phyloP scores from a whole-genome alignment of 148 eudicot species.

The Drosera capensis region DNA sequence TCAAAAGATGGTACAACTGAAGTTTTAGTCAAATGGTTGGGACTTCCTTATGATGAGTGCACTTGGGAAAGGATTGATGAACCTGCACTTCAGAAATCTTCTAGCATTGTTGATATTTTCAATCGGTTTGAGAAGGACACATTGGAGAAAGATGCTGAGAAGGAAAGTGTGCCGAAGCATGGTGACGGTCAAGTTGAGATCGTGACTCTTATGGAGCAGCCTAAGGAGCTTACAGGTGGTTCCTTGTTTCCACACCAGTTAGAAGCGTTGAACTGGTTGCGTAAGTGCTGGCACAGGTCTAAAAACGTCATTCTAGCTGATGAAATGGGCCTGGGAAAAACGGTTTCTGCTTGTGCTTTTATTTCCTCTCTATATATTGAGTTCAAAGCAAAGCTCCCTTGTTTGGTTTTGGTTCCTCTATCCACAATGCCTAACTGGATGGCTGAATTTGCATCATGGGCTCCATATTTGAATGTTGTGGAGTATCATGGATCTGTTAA shows the following conservation, averaged over 20 bases:
- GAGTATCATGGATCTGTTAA: conserved; percentile 87
- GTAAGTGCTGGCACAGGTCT: conserved; percentile 84
- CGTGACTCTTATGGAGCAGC: conserved; percentile 63
- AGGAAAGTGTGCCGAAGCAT: conserved; percentile 17
- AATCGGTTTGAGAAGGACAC: conserved; percentile 47
- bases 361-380: conserved; percentile 63
- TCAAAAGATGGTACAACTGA: conserved; percentile 37
- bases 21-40: conserved; percentile 78
- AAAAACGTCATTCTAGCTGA: conserved; percentile 95
- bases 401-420: conserved; percentile 91
- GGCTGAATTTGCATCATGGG: conserved; percentile 87
- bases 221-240: conserved; percentile 74
- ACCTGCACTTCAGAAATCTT: conserved; percentile 33
- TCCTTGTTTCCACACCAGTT: conserved; percentile 87
- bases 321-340: conserved; percentile 99
- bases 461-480: conserved; percentile 86
- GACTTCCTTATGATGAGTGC: conserved; percentile 91
- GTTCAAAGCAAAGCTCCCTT: conserved; percentile 73
- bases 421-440: conserved; percentile 99
- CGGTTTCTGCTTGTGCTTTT: conserved; percentile 84
- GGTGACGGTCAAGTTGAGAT: conserved; percentile 36
- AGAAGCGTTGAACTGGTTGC: conserved; percentile 95
- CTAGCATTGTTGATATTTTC: conserved; percentile 47
- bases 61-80: conserved; percentile 89
- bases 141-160: conserved; percentile 39